These are phyloP conservation scores for Nymphaea colorata DNA, from an alignment of 164 flowering plant species.

Conservation along the genomic window DNA sequence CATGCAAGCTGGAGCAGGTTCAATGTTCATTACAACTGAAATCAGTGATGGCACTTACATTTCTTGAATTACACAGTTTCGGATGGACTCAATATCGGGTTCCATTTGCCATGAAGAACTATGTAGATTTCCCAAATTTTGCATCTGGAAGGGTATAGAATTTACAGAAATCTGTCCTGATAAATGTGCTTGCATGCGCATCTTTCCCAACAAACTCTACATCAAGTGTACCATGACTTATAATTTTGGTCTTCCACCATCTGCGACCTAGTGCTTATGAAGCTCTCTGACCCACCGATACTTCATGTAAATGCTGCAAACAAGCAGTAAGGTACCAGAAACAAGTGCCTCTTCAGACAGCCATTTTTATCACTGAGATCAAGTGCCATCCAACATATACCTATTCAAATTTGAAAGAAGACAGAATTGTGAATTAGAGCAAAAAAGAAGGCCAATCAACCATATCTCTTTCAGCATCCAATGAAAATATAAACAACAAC, in stretches of 20 bases:
- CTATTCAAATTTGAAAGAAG: too few relatives aligned
- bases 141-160: conserved; percentile 30
- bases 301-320: too few relatives aligned
- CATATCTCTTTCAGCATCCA: too few relatives aligned
- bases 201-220: conserved; percentile 6
- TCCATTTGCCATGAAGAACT: conserved; percentile 22
- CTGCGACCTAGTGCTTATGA: background rate
- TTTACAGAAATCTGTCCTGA: conserved; percentile 62
- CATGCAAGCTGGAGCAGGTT: too few relatives aligned
- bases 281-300: background rate
- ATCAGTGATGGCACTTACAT: conserved; percentile 44
- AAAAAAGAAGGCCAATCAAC: too few relatives aligned
- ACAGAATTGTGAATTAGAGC: too few relatives aligned
- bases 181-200: conserved; percentile 41
- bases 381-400: too few relatives aligned
- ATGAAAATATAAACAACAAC: too few relatives aligned
- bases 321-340: too few relatives aligned
- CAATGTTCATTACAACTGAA: too few relatives aligned
- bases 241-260: conserved; percentile 7
- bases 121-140: conserved; percentile 20
- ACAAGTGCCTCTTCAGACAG: too few relatives aligned
- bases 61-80: conserved; percentile 29
- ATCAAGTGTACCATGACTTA: conserved; percentile 5
- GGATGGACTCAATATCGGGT: conserved; percentile 29
- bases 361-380: too few relatives aligned